phyloP scores from a whole-genome alignment of 257 asterid genomes.

The Lycium barbarum region DNA sequence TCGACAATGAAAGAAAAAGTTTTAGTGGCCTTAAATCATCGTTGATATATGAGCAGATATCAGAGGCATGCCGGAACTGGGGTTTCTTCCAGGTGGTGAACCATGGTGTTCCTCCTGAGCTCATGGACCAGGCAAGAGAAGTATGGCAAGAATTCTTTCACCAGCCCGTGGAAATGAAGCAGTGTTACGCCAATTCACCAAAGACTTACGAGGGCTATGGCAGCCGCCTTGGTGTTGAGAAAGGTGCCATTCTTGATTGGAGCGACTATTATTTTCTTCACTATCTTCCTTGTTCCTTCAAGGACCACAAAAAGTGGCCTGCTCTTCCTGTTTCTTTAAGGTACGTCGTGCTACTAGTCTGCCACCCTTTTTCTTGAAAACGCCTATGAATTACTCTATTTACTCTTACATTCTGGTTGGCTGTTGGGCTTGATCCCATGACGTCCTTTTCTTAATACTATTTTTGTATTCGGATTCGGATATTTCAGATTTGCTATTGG shows the following conservation, averaged over 20 bases:
- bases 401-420: neutral
- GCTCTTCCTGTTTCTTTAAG: constrained; percentile 61
- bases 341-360: constrained; percentile 32
- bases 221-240: constrained; percentile 77
- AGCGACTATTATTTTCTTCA: constrained; percentile 86
- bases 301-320: constrained; percentile 83
- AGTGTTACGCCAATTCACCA: constrained; percentile 68
- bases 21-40: neutral
- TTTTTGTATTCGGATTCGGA: too few relatives aligned
- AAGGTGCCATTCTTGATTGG: constrained; percentile 90
- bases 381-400: neutral
- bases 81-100: constrained; percentile 83
- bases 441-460: too few relatives aligned
- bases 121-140: constrained; percentile 64
- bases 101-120: constrained; percentile 68
- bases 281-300: constrained; percentile 63
- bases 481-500: too few relatives aligned
- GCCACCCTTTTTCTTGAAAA: neutral
- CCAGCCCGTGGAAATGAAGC: constrained; percentile 70
- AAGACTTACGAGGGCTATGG: constrained; percentile 88
- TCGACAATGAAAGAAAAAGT: constrained; percentile 10
- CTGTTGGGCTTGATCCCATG: too few relatives aligned
- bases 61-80: constrained; percentile 72
- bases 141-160: constrained; percentile 76
- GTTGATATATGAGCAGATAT: constrained; percentile 34